A percentile compares a stretch with the other conserved stretches of the same genome.
Evolutionary conservation across 2,329 filamentous ascomycete genomes (phyloP).

Genomic region (Huntiella bhutanensis): DNA sequence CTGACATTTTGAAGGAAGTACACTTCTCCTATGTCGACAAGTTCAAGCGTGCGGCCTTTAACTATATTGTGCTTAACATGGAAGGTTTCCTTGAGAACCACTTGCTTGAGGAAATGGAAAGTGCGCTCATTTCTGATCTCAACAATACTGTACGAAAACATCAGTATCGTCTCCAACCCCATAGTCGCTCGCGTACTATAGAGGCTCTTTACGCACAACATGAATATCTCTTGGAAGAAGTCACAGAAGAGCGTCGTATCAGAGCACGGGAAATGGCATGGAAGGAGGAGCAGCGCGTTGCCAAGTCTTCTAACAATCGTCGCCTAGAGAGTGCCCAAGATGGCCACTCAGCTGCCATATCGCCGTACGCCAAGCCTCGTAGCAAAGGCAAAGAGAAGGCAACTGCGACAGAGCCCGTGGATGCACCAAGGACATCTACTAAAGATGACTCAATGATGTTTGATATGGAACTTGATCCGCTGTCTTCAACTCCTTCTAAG

Average conservation of each 20-base stretch:
- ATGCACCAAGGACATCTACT: background rate
- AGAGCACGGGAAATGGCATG: conserved; percentile 63
- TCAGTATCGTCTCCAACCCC: conserved; percentile 68
- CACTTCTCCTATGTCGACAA: conserved; percentile 64
- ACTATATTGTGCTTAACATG: conserved; percentile 81
- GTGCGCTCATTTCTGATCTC: conserved; percentile 62
- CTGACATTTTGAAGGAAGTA: conserved; percentile 67
- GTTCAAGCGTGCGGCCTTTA: conserved; percentile 74
- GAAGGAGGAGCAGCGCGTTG: conserved; percentile 32
- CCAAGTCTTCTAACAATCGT: conserved; percentile 27
- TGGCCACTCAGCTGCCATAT: background rate
- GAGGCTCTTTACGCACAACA: conserved; percentile 38
- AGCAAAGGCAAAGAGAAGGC: conserved; percentile 24
- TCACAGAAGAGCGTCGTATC: conserved; percentile 48
- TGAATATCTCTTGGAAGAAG: conserved; percentile 41
- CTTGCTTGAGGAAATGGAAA: conserved; percentile 67
- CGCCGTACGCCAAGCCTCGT: conserved; percentile 25
- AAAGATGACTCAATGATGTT: conserved; percentile 9
- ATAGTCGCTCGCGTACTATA: conserved; percentile 56
- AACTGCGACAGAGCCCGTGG: background rate
- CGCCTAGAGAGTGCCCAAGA: background rate
- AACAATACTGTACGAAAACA: conserved; percentile 66
- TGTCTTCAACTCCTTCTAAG: background rate
- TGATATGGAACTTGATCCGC: conserved; percentile 9
- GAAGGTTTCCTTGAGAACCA: conserved; percentile 86